Evolutionary conservation across 78 protist genomes (phyloP), one percentile per base, ranked within the genome.

Genomic region (Mantamonas sphyraenae): DNA sequence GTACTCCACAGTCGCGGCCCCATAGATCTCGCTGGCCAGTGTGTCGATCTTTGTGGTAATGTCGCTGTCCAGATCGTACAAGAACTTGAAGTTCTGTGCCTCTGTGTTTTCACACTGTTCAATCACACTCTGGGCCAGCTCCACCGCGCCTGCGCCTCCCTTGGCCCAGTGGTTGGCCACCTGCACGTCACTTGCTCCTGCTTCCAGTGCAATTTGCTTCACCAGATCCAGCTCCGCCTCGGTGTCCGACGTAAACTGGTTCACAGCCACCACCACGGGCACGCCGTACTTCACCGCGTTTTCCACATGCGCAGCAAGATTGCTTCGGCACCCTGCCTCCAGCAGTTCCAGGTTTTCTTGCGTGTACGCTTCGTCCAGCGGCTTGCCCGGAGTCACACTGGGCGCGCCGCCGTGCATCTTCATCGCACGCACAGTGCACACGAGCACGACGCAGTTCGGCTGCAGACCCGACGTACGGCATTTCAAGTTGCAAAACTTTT

Each of bases 401-500:
- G 68, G 75, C 38, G 50, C 70, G 47, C 88, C 81, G 20, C 88
- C 97, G 80, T 95, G 99, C 92, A 92, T 85, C 80, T 95, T 95
- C 56, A 94, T 78, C 14, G 99, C 97, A 57, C 97, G 86, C 12
- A 88, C 88, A 0, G 98, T 93, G 61, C 89, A 79, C 19, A 95
- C 99, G 39, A 95, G 37, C 2, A 89, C 95, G 12, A 84, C 94
- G 34, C 78, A 35, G 39, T 85, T 76, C 68, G 98, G 98, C 34
- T 17, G 20, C 51, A 86, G 65, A 19, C 95, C 90, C 40, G 80
- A 40, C 37, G 75, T n/a, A 24, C 95, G 73, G 75, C 99, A 94
- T 83, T 95, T 95, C 82, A 95, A 94, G 79, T 95, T 82, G 82
- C 88, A 87, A 81, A 94, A 92, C 76, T 96, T 96, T 79, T 94